Evolutionary conservation across 257 asterid genomes (phyloP).

Genomic region (Gentiana macrophylla): DNA sequence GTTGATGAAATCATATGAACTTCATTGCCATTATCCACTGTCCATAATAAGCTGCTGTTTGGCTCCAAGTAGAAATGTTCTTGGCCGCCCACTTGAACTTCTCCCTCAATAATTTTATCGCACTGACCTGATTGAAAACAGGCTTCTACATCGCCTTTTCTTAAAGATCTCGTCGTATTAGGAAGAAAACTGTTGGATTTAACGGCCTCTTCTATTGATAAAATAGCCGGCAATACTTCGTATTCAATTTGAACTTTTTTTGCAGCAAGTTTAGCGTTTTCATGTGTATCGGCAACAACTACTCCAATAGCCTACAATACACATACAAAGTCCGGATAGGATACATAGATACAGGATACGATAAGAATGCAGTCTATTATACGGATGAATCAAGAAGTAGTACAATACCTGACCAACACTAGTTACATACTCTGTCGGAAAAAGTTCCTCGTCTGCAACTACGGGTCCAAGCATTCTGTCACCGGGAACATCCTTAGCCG

Average conservation of each 20-base stretch:
- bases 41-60: conserved; percentile 73
- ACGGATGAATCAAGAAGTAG: neutral
- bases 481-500: conserved; percentile 71
- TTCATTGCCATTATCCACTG: conserved; percentile 87
- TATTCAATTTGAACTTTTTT: conserved; percentile 66
- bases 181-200: conserved; percentile 68
- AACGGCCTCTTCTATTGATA: conserved; percentile 81
- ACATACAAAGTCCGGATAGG: no score
- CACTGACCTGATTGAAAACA: conserved; percentile 71
- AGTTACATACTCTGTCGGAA: conserved; percentile 67
- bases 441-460: conserved; percentile 69
- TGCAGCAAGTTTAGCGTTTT: conserved; percentile 85
- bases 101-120: conserved; percentile 79
- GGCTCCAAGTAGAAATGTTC: conserved; percentile 99
- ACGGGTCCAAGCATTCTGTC: conserved; percentile 55
- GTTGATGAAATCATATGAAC: conserved; percentile 95
- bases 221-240: conserved; percentile 76
- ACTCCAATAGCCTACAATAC: conserved; percentile 74
- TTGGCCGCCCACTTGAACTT: conserved; percentile 85
- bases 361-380: neutral
- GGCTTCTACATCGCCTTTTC: conserved; percentile 54
- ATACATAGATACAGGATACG: neutral
- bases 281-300: conserved; percentile 93
- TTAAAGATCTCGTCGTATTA: conserved; percentile 49
- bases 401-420: conserved; percentile 86